A percentile compares a stretch with the other conserved stretches of the same genome.
Conservation (phyloP, 306 rosid genomes). For the Gillenia trifoliata region DNA sequence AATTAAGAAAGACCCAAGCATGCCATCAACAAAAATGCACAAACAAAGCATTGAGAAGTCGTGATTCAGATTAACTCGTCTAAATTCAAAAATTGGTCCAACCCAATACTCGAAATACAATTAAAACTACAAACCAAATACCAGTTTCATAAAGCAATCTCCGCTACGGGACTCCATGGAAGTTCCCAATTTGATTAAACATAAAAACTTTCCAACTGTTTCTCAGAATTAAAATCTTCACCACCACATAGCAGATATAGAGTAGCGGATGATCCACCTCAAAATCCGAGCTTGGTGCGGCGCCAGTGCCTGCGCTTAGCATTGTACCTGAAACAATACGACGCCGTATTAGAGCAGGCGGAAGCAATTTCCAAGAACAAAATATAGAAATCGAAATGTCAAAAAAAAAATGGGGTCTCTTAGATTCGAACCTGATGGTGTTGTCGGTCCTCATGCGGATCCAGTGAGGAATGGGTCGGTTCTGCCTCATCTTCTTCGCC, state of each 20-base stretch:
- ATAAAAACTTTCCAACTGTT: slow-evolving; percentile 10
- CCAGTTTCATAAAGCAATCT: slow-evolving; percentile 1
- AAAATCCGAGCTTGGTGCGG: slow-evolving; percentile 83
- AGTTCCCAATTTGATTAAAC: slow-evolving; percentile 11
- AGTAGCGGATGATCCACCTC: slow-evolving; percentile 28
- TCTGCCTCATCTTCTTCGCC: slow-evolving; percentile 94
- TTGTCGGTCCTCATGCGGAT: slow-evolving; percentile 81
- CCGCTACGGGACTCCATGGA: background rate
- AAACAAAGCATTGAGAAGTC: background rate
- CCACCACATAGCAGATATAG: background rate
- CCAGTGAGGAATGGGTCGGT: slow-evolving; percentile 86
- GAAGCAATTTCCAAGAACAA: background rate
- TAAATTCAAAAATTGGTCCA: background rate
- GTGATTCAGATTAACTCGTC: background rate
- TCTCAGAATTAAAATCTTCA: background rate
- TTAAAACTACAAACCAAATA: background rate
- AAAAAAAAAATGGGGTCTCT: background rate
- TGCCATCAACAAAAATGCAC: background rate
- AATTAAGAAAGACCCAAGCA: background rate
- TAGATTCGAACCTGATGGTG: slow-evolving; percentile 49
- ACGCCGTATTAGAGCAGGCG: background rate
- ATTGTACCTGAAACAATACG: slow-evolving; percentile 46
- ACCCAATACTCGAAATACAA: slow-evolving; percentile 3
- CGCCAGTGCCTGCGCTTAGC: slow-evolving; percentile 97
- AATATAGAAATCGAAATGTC: background rate